phyloP scores from a whole-genome alignment of 257 asterid species.

The Capsicum chinense region DNA sequence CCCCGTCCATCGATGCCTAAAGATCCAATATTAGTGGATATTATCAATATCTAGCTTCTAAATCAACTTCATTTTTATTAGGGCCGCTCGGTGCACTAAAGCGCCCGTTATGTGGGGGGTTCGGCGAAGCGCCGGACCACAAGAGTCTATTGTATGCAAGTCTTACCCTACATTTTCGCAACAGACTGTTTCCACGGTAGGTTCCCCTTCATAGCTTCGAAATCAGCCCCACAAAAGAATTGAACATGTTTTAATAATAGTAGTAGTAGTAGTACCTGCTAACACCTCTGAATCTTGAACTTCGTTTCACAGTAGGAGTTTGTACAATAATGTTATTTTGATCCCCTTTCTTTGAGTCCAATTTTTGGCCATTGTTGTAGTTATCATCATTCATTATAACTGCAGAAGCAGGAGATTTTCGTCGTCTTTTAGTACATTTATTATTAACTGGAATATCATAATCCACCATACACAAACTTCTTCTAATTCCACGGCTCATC shows the following conservation, averaged over 20 bases:
- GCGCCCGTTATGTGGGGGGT: too few species aligned
- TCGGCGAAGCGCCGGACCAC: too few species aligned
- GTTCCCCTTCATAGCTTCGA: too few species aligned
- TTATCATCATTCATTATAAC: slow-evolving; percentile 19
- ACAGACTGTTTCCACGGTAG: too few species aligned
- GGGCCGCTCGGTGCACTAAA: too few species aligned
- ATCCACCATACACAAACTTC: slow-evolving; percentile 38
- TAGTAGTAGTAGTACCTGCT: slow-evolving; percentile 33
- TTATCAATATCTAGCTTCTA: too few species aligned
- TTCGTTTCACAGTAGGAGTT: slow-evolving; percentile 52
- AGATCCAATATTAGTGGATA: neutral
- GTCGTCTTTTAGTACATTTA: slow-evolving; percentile 54
- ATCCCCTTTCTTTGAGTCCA: slow-evolving; percentile 36
- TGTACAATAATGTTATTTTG: slow-evolving; percentile 28
- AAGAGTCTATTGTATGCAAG: too few species aligned
- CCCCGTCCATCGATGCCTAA: slow-evolving; percentile 74
- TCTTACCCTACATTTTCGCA: too few species aligned
- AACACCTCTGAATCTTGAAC: slow-evolving; percentile 82
- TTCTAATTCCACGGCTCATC: slow-evolving; percentile 33
- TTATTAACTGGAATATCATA: slow-evolving; percentile 37
- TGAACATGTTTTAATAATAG: too few species aligned
- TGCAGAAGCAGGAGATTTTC: slow-evolving; percentile 48
- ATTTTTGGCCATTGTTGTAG: slow-evolving; percentile 29
- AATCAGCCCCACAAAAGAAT: too few species aligned
- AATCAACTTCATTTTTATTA: too few species aligned